Percentiles rank a stretch among this genome's conserved stretches.
phyloP scores from a whole-genome alignment of 1,284 basidiomycete species.

The Phylloporus sp. region DNA sequence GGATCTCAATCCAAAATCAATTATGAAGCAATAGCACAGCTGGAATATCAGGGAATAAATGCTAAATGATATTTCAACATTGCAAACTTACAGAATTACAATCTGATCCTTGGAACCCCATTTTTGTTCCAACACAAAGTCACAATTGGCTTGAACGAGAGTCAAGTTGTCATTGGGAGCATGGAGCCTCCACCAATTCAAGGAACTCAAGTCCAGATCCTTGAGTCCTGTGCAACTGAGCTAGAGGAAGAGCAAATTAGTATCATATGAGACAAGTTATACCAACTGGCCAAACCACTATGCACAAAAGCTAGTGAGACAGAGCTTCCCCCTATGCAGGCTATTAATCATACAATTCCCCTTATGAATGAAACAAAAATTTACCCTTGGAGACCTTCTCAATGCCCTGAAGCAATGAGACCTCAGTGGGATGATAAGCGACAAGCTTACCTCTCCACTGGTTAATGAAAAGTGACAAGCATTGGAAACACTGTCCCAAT shows the following conservation, averaged over 20 bases:
- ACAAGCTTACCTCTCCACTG: neutral
- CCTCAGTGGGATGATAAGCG: neutral
- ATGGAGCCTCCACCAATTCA: neutral
- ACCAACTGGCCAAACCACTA: neutral
- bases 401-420: neutral
- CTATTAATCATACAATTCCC: slow-evolving; percentile 25
- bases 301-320: neutral
- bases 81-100: neutral
- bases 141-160: neutral
- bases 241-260: neutral
- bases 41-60: neutral
- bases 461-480: neutral
- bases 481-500: slow-evolving; percentile 35
- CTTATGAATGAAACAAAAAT: slow-evolving; percentile 22
- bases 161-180: neutral
- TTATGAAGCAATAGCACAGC: neutral
- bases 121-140: neutral
- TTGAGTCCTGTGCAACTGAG: neutral
- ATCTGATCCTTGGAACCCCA: neutral
- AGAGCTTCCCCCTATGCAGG: neutral
- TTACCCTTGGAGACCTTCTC: neutral
- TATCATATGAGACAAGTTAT: too few relatives aligned
- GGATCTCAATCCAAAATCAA: neutral
- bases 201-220: neutral
- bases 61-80: neutral